These are phyloP conservation scores for Massariosphaeria phaeospora DNA, from an alignment of 495 filamentous ascomycete genomes.

Conservation along the genomic window DNA sequence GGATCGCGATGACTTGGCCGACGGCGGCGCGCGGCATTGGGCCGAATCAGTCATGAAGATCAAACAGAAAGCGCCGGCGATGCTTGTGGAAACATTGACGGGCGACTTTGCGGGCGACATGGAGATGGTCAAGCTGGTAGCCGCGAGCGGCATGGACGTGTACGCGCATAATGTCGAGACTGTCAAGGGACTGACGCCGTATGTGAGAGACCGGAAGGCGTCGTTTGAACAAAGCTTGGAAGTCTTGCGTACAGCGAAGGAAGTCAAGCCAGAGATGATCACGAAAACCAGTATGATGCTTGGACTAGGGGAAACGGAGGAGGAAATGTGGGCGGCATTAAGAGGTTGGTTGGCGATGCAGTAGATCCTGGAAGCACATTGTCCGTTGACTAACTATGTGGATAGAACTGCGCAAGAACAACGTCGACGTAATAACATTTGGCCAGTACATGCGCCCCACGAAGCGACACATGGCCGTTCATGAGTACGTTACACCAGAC, in stretches of 20 bases:
- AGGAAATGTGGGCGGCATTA: conserved; percentile 78
- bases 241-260: conserved; percentile 79
- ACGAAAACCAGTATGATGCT: conserved; percentile 98
- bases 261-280: conserved; percentile 66
- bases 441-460: conserved; percentile 99
- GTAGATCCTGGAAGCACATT: too few relatives aligned
- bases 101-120: conserved; percentile 81
- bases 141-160: conserved; percentile 83
- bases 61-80: conserved; percentile 77
- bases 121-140: conserved; percentile 77
- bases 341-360: conserved; percentile 57
- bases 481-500: conserved; percentile 86
- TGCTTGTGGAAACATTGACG: conserved; percentile 93
- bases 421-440: conserved; percentile 94
- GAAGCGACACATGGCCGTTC: conserved; percentile 93
- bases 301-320: conserved; percentile 85
- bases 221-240: conserved; percentile 79
- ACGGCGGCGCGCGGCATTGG: conserved; percentile 86
- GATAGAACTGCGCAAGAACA: conserved; percentile 64
- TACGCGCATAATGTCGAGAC: conserved; percentile 98
- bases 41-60: conserved; percentile 93
- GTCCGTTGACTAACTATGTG: conserved; percentile 26
- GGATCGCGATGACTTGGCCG: conserved; percentile 84
- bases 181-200: conserved; percentile 80
- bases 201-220: conserved; percentile 83